Evolutionary conservation across 495 filamentous ascomycete genomes (phyloP), one percentile per base, ranked within the genome.

Genomic region (Pyrenula massariospora): DNA sequence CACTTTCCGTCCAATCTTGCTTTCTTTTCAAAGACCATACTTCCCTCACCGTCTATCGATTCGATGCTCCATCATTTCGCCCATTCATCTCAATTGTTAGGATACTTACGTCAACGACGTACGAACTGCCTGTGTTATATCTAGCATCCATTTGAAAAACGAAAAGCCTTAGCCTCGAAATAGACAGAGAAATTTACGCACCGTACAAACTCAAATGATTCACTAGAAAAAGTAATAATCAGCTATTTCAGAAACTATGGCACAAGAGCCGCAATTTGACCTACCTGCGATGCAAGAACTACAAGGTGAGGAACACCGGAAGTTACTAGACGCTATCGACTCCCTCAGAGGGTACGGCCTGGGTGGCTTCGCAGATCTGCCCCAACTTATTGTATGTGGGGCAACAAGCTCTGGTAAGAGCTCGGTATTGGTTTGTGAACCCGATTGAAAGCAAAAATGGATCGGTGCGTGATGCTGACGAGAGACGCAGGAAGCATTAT

Each of bases 381-480:
- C 84, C 12, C 80, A 87, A 62, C 67, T 86, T n/a, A 76, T 85
- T 23, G 83, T 88, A 1, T 84, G 77, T 58, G 82, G 84, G 2
- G 77, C 83, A 64, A 79, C 84, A 56, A 83, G 76, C 1, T 71
- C 71, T 15, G 83, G 82, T 2, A 85, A 84, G 58, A 84, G 80
- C 65, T 86, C 84, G 0, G 80, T 86, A 2, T 71, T 87, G 0
- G 31, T 42, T 42, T 42, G 31, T 42, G 15, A n/a, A n/a, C n/a
- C n/a, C n/a, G n/a, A n/a, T n/a, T n/a, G 31, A 42, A 42, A 42
- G 31, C 31, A 42, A 42, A 15, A 42, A 42, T 5, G 31, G 8
- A 42, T 15, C 31, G 31, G 31, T 15, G 31, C 31, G 31, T 42
- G 31, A 42, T 8, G 31, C 31, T 42, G 15, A 42, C 15, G 5